Evolutionary conservation across 2,329 filamentous ascomycete genomes (phyloP), one percentile per base, ranked within the genome.

Genomic region (Beauveria sp.): DNA sequence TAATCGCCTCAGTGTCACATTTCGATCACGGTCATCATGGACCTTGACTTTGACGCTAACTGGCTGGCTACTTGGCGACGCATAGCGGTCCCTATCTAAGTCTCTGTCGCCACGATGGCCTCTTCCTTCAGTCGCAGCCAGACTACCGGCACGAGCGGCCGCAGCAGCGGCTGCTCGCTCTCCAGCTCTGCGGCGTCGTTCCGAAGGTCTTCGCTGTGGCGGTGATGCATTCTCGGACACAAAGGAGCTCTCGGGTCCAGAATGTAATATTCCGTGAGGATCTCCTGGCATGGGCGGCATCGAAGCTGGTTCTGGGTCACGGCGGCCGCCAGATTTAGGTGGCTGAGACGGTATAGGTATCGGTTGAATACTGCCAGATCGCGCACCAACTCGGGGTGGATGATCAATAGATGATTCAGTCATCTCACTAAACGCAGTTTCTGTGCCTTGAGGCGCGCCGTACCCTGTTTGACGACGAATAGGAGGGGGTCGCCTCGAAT

Each of bases 31-130:
- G 66, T 87, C 84, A 65, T 85, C 81, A 65, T 86, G 81, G 52
- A 86, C 77, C 67, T 81, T 83, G 61, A 87, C 73, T 69, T 83
- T 85, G 62, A 87, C 80, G 67, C 81, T 83, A 38, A 84, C 77
- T 3, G 81, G 77, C 38, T 78, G 75, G 66, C 78, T 79, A 5
- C 71, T 70, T 6, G 73, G 75, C 28, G 75, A 75, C 57, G 73
- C 74, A 59, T 75, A 77, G 26, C 73, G 72, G 38, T 77, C 72
- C 38, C 77, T 71, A 28, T 71, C 68, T n/a, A 72, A 72, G 30
- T 76, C 71, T 40, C 76, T 70, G 30, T 71, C 68, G 28, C 66
- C 64, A 38, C 71, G 67, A 56, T 72, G 64, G 28, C 70, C 67
- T 34, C 73, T 70, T 45, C 80, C 78, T 66, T 83, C 78, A 66